Evolutionary conservation across 2,329 filamentous ascomycete genomes (phyloP).

Genomic region (Fusarium burgessii): DNA sequence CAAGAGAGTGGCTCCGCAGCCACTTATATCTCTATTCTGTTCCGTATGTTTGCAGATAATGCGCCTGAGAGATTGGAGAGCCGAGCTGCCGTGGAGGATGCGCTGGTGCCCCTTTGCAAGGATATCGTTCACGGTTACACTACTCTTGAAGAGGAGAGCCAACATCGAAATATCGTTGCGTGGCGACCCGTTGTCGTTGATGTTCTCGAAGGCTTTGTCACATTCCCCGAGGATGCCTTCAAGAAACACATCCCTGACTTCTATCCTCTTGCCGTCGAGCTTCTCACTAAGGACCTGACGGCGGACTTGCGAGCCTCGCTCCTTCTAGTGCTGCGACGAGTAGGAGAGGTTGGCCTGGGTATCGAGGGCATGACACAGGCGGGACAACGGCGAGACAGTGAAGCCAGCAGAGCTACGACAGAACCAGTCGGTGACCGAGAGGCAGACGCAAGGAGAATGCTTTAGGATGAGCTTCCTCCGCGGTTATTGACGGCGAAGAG

Average conservation of each 20-base stretch:
- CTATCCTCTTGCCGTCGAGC: constrained; percentile 85
- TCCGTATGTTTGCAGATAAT: constrained; percentile 96
- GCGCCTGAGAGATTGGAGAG: constrained; percentile 83
- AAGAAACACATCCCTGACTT: constrained; percentile 83
- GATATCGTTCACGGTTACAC: constrained; percentile 93
- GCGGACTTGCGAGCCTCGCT: constrained; percentile 82
- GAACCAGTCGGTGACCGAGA: constrained; percentile 48
- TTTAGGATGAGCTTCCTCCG: constrained; percentile 42
- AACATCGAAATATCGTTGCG: constrained; percentile 95
- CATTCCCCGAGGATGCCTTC: constrained; percentile 85
- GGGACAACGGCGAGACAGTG: constrained; percentile 56
- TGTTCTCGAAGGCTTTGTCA: constrained; percentile 91
- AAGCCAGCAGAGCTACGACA: constrained; percentile 52
- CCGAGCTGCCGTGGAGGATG: constrained; percentile 86
- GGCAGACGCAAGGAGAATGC: constrained; percentile 52
- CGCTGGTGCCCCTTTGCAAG: constrained; percentile 92
- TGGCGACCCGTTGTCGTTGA: constrained; percentile 98
- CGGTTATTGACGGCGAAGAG: constrained; percentile 25
- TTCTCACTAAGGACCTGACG: constrained; percentile 85
- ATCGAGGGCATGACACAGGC: constrained; percentile 62
- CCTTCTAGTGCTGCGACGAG: constrained; percentile 79
- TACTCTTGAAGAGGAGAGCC: constrained; percentile 90
- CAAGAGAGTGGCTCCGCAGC: constrained; percentile 94
- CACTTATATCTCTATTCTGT: constrained; percentile 94
- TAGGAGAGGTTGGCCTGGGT: constrained; percentile 81